These are phyloP conservation scores for Penicillium ochrochloron DNA, from an alignment of 495 filamentous ascomycete species.

Conservation along the genomic window DNA sequence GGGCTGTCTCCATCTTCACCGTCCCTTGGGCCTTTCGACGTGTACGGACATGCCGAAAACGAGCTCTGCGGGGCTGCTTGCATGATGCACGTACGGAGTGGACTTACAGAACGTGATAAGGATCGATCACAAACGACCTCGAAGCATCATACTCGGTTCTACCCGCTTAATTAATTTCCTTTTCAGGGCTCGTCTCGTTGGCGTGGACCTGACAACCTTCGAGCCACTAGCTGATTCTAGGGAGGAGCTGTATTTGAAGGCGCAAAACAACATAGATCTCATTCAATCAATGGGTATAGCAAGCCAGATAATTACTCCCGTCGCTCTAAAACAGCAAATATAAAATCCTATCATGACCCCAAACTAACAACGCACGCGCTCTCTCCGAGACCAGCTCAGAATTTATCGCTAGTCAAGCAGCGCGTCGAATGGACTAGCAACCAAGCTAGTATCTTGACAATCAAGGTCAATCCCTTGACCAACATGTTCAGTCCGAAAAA, in stretches of 20 bases:
- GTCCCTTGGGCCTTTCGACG: background rate
- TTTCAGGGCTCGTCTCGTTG: background rate
- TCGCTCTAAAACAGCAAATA: conserved; percentile 5
- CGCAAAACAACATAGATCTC: background rate
- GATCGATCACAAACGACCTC: background rate
- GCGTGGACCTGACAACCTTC: background rate
- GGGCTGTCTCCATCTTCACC: background rate
- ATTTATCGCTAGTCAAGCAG: conserved; percentile 47
- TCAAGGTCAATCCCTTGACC: conserved; percentile 39
- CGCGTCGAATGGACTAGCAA: conserved; percentile 41
- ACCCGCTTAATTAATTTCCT: background rate
- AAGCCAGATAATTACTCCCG: conserved; percentile 2
- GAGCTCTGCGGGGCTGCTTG: background rate
- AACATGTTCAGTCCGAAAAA: conserved; percentile 47
- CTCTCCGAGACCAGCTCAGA: conserved; percentile 30
- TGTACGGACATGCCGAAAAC: background rate
- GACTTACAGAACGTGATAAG: background rate
- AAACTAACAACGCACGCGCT: background rate
- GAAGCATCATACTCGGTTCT: background rate
- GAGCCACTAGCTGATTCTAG: background rate
- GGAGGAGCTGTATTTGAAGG: background rate
- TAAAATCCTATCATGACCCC: background rate
- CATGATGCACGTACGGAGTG: background rate
- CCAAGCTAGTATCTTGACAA: conserved; percentile 49
- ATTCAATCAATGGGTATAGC: conserved; percentile 18